phyloP scores from a whole-genome alignment of 1,139 yeast species.

The Lodderomyces oxycetoniae region DNA sequence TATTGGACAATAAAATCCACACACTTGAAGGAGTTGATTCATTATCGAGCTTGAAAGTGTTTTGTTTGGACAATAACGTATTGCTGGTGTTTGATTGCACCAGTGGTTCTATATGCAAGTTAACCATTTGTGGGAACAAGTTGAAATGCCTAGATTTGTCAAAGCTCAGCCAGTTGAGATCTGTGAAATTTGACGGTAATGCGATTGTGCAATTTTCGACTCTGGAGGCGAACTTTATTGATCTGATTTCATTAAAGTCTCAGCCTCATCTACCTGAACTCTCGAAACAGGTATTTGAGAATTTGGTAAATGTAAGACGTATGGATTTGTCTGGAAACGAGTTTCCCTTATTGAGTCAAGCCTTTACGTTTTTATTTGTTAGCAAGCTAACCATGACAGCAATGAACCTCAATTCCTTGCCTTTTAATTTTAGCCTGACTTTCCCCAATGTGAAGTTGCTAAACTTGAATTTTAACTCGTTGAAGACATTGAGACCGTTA shows the following conservation, averaged over 20 bases:
- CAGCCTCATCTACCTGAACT: slow-evolving; percentile 18
- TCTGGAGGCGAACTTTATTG: slow-evolving; percentile 30
- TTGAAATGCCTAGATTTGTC: slow-evolving; percentile 29
- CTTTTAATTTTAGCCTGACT: slow-evolving; percentile 28
- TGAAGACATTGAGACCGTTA: slow-evolving; percentile 28
- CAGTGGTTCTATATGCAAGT: slow-evolving; percentile 32
- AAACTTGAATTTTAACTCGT: slow-evolving; percentile 48
- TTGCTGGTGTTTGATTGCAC: slow-evolving; percentile 23
- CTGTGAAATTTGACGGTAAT: slow-evolving; percentile 46
- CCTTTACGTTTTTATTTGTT: slow-evolving; percentile 30
- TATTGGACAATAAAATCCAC: slow-evolving; percentile 40
- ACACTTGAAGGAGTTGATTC: slow-evolving; percentile 22
- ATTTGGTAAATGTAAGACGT: slow-evolving; percentile 17
- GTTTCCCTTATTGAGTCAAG: slow-evolving; percentile 8
- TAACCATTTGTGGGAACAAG: slow-evolving; percentile 39
- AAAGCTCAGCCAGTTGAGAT: slow-evolving; percentile 36
- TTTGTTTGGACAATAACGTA: slow-evolving; percentile 43
- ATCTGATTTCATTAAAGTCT: slow-evolving; percentile 41
- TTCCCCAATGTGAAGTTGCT: slow-evolving; percentile 48
- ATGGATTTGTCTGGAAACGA: slow-evolving; percentile 41
- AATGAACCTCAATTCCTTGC: slow-evolving; percentile 35
- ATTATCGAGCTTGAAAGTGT: slow-evolving; percentile 26
- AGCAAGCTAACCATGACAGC: slow-evolving; percentile 42
- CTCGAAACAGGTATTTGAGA: slow-evolving; percentile 14
- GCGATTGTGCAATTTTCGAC: slow-evolving; percentile 16